Conservation (phyloP, 2,329 filamentous ascomycete genomes). For the Catunica adiposa region DNA sequence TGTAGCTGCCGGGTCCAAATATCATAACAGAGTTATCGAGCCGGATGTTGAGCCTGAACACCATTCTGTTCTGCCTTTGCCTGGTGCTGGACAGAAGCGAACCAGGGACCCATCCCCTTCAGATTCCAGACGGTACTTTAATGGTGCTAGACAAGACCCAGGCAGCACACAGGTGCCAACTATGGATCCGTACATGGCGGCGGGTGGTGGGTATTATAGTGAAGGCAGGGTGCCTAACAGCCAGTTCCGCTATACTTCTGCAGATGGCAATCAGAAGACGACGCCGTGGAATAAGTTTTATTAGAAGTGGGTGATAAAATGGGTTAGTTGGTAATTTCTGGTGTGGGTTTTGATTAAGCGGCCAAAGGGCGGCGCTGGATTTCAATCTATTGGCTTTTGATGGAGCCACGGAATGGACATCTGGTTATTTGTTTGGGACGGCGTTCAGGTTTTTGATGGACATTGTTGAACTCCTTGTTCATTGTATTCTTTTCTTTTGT, state of each 20-base stretch:
- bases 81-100: background rate
- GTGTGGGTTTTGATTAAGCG: background rate
- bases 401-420: background rate
- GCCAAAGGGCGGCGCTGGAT: background rate
- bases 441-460: background rate
- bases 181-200: background rate
- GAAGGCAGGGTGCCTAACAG: background rate
- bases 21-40: conserved; percentile 3
- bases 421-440: background rate
- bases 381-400: background rate
- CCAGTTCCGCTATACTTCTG: conserved; percentile 1
- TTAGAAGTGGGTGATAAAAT: background rate
- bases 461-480: background rate
- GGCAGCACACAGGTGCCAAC: background rate
- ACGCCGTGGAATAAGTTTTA: conserved; percentile 1
- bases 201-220: background rate
- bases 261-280: conserved; percentile 5
- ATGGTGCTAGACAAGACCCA: background rate
- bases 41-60: conserved; percentile 3
- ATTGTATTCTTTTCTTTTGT: background rate
- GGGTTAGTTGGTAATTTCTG: background rate
- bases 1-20: background rate
- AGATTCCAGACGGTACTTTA: background rate
- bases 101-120: conserved; percentile 4
- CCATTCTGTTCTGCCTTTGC: background rate